Evolutionary conservation across 352 stramenopile species (phyloP), one percentile per base, ranked within the genome.

Genomic region (Thalassiosira ordinaria): DNA sequence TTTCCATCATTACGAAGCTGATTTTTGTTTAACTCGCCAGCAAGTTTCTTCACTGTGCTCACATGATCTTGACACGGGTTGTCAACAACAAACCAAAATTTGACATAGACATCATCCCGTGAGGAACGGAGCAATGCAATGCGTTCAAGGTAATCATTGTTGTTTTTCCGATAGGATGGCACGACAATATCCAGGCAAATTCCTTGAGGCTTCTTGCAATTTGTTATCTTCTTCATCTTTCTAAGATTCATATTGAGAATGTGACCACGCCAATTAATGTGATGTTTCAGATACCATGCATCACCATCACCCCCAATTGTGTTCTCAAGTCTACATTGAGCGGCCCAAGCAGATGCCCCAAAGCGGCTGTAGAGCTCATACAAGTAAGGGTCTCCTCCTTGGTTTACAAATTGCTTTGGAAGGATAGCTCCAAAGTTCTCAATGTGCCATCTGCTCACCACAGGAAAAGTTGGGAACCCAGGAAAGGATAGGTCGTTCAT

Each of bases 11-110:
- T 1, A 11, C 66, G 3, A 7, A 74, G 41, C 20, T 79, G 46
- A 11, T 66, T 60, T 8, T 44, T 37, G 18, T 84, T 84, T 1
- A 68, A 26, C 69, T 59, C 37, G 16, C 18, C 26, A 14, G 73
- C 60, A 49, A 84, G 46, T 27, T 67, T 29, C 35, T 66, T 60
- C 11, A 78, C 59, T 29, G 53, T 35, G 26, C 64, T 14, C 16
- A 84, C 24, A 51, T 84, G 41, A 35, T 68, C 26, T 24, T 29
- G n/a, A 18, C 24, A 26, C 20, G 82, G 78, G 49, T 86, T 78
- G 41, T 89, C 82, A 16, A 89, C 62, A 49, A 86, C 68, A 56
- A 89, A 68, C 66, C 73, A 80, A 52, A 86, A 79, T 31, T 72
- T 77, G 2, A 74, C 51, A 46, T 75, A 73, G 0, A 65, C 53